phyloP scores from a whole-genome alignment of 768 basidiomycete genomes.

The Suillus weaverae region DNA sequence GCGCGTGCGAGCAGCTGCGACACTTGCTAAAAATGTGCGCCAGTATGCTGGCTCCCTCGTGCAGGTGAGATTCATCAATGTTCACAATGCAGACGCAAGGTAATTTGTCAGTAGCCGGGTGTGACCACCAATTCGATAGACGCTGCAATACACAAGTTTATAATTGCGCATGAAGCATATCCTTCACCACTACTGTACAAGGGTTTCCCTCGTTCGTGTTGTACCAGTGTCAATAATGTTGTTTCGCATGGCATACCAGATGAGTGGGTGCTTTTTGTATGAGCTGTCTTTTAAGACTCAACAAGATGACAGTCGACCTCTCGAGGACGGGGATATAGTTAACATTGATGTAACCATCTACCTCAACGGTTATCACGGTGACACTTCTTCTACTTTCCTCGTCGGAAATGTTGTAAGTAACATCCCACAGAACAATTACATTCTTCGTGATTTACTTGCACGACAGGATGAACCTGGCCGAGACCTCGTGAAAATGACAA shows the following conservation, averaged over 20 bases:
- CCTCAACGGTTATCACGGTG: conserved; percentile 84
- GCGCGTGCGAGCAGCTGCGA: conserved; percentile 52
- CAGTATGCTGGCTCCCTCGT: conserved; percentile 54
- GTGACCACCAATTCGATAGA: conserved; percentile 79
- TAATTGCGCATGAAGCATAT: conserved; percentile 70
- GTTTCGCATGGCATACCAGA: conserved; percentile 90
- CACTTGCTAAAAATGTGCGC: conserved; percentile 56
- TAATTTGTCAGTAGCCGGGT: conserved; percentile 48
- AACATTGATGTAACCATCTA: conserved; percentile 89
- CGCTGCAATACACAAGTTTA: conserved; percentile 66
- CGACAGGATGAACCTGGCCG: conserved; percentile 66
- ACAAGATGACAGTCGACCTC: conserved; percentile 60
- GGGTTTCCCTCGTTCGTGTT: conserved; percentile 50
- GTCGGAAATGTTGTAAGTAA: conserved; percentile 72
- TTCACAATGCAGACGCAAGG: not conserved
- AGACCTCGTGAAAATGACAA: conserved; percentile 63
- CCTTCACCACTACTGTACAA: conserved; percentile 82
- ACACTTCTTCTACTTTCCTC: conserved; percentile 82
- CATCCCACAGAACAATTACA: not conserved
- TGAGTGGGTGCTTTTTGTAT: conserved; percentile 50
- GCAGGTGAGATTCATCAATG: conserved; percentile 36
- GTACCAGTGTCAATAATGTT: conserved; percentile 83
- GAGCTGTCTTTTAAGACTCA: conserved; percentile 3
- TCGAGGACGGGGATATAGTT: conserved; percentile 82
- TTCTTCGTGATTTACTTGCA: not conserved